Conservation (phyloP, 176 grass and related monocot species). For the Carex cristatella region DNA sequence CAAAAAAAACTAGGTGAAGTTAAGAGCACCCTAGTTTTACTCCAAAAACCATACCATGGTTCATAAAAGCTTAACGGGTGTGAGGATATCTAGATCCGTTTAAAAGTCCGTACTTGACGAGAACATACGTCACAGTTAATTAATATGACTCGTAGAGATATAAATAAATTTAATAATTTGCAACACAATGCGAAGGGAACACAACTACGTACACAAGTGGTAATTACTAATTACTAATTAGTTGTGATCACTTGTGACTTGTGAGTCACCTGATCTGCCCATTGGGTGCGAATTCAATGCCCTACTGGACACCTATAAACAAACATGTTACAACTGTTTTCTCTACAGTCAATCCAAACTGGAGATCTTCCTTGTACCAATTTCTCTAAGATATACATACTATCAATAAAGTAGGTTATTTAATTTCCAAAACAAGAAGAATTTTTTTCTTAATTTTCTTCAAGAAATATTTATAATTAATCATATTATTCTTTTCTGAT, state of each 20-base stretch:
- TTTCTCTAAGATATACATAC: not conserved
- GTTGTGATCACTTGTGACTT: no score
- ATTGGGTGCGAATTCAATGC: conserved; percentile 3
- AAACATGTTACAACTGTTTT: not conserved
- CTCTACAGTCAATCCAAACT: not conserved
- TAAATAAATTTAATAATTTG: not conserved
- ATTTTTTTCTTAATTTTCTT: not conserved
- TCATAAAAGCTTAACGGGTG: not conserved
- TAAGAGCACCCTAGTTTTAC: no score
- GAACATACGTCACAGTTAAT: not conserved
- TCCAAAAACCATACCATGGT: not conserved
- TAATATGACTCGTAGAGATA: not conserved
- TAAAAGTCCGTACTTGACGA: not conserved
- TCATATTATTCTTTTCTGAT: no score
- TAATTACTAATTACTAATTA: no score
- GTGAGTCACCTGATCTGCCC: not conserved
- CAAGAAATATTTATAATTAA: not conserved
- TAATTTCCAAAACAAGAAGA: not conserved
- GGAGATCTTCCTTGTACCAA: not conserved
- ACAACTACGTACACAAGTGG: no score
- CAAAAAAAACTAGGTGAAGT: no score
- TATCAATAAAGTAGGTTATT: not conserved
- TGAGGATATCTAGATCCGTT: not conserved
- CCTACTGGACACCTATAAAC: not conserved
- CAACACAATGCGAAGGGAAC: no score